Percentiles rank a stretch among this genome's conserved stretches.
phyloP scores from a whole-genome alignment of 2,329 filamentous ascomycete species.

The Sarocladium oryzae region DNA sequence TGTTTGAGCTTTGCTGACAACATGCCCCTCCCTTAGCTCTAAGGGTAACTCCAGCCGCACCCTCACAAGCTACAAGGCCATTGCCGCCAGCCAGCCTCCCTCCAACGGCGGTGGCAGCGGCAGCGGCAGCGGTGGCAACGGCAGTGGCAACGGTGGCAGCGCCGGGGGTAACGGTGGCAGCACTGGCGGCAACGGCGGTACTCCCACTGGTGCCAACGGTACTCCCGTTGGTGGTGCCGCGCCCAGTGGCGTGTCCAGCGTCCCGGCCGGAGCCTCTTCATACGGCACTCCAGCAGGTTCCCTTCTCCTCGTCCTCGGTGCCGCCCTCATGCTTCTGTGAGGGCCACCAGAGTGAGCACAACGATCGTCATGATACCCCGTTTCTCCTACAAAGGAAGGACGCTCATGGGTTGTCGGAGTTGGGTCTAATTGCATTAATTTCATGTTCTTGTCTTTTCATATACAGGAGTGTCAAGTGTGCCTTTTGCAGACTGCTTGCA shows the following conservation, averaged over 20 bases:
- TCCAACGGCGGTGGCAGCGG: slow-evolving; percentile 11
- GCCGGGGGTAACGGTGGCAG: slow-evolving; percentile 9
- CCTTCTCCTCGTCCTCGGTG: slow-evolving; percentile 36
- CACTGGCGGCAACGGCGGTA: slow-evolving; percentile 1
- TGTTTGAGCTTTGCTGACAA: slow-evolving; percentile 6
- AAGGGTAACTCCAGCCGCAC: slow-evolving; percentile 45
- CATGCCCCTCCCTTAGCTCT: slow-evolving; percentile 29
- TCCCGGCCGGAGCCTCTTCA: not conserved
- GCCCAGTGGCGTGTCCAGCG: slow-evolving; percentile 2
- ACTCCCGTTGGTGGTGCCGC: not conserved
- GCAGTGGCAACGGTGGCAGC: slow-evolving; percentile 8
- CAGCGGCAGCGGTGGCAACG: slow-evolving; percentile 4
- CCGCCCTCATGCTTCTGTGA: slow-evolving; percentile 36
- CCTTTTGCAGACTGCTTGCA: not conserved
- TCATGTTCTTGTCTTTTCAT: slow-evolving; percentile 8
- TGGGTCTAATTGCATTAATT: slow-evolving; percentile 10
- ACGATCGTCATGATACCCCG: slow-evolving; percentile 8
- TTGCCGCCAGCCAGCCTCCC: slow-evolving; percentile 25
- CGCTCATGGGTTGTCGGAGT: slow-evolving; percentile 7
- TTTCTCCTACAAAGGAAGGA: slow-evolving; percentile 3
- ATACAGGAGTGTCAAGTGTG: not conserved
- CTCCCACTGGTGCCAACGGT: slow-evolving; percentile 1
- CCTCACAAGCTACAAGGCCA: slow-evolving; percentile 40
- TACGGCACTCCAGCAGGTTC: slow-evolving; percentile 32
- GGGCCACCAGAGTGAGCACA: slow-evolving; percentile 1